Evolutionary conservation across 306 rosid species (phyloP).

Genomic region (cucumber (Cucumis sativus)): Cucumber_9930_V3 NC_026656.2:21221501-21222000

Average conservation of each 20-base stretch:
- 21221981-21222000: not conserved
- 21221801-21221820: not conserved
- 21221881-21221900: conserved; percentile 95
- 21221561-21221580: too few relatives aligned
- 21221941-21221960: conserved; percentile 92
- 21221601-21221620: not conserved
- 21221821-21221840: conserved; percentile 8
- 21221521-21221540: too few relatives aligned
- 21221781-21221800: not conserved
- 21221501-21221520: not conserved
- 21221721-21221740: conserved; percentile 76
- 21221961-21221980: conserved; percentile 45
- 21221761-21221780: conserved; percentile 31
- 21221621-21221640: not conserved
- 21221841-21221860: conserved; percentile 45
- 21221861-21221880: conserved; percentile 98
- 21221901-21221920: conserved; percentile 84
- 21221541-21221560: too few relatives aligned
- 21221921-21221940: conserved; percentile 99
- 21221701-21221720: conserved; percentile 93
- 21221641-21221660: not conserved
- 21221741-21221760: conserved; percentile 96
- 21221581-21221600: not conserved
- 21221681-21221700: conserved; percentile 84
- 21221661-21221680: conserved; percentile 33